Evolutionary conservation across 495 filamentous ascomycete genomes (phyloP).

Genomic region (Xanthoparmelia taractica): DNA sequence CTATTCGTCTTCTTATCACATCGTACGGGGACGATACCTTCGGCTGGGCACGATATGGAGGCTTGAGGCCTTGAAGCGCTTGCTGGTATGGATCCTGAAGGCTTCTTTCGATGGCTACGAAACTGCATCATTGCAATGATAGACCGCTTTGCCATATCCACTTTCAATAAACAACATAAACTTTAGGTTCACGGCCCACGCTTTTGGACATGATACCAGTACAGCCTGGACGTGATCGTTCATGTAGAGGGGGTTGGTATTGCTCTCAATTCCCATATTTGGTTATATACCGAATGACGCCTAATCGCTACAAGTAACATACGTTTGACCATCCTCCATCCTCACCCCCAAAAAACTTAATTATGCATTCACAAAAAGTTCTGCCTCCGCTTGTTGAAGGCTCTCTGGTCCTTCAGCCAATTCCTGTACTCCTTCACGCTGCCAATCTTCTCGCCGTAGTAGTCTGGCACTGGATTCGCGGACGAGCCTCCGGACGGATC

Average conservation of each 20-base stretch:
- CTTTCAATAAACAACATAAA: not conserved
- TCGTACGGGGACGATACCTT: too few relatives aligned
- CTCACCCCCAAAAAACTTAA: too few relatives aligned
- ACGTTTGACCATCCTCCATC: too few relatives aligned
- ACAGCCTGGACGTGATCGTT: not conserved
- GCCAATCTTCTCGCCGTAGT: constrained; percentile 85
- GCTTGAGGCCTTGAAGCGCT: too few relatives aligned
- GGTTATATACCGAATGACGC: not conserved
- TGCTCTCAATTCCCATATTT: not conserved
- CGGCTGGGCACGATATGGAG: too few relatives aligned
- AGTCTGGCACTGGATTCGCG: constrained; percentile 64
- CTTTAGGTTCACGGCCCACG: not conserved
- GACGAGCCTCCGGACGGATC: constrained; percentile 67
- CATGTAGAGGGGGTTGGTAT: constrained; percentile 13
- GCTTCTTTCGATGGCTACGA: not conserved
- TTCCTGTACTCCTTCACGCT: constrained; percentile 83
- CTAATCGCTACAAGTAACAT: constrained; percentile 8
- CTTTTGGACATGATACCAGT: not conserved
- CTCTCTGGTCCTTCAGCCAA: constrained; percentile 95
- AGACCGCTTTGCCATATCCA: not conserved
- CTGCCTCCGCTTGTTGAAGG: constrained; percentile 88
- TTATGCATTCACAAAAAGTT: constrained; percentile 50
- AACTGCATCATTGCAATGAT: not conserved
- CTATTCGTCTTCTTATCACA: too few relatives aligned
- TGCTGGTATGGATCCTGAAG: too few relatives aligned